Conservation (phyloP, 2,329 filamentous ascomycete species). For the Aureobasidium sp. region DNA sequence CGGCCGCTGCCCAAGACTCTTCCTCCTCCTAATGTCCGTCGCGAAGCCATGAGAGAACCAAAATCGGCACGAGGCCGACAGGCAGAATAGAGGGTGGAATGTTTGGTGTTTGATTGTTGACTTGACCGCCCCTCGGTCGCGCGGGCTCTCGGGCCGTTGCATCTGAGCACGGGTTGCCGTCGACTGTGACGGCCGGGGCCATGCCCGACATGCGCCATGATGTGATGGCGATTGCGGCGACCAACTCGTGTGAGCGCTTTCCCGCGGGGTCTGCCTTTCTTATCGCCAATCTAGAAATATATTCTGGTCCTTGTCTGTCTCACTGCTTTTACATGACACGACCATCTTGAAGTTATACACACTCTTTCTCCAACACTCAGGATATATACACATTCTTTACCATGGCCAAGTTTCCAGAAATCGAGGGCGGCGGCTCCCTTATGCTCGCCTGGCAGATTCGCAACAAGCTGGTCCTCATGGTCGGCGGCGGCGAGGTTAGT, state of each 20-base stretch:
- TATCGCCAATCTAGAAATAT: conserved; percentile 7
- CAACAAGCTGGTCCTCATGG: conserved; percentile 88
- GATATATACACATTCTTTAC: conserved; percentile 20
- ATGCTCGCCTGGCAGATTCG: conserved; percentile 97
- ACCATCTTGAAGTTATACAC: too few relatives aligned
- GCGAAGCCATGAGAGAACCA: conserved; percentile 71
- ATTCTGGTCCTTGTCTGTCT: not conserved
- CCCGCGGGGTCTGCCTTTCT: conserved; percentile 15
- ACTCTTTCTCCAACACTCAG: not conserved
- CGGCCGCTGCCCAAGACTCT: conserved; percentile 90
- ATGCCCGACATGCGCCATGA: not conserved
- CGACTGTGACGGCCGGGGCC: not conserved
- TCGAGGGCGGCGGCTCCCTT: conserved; percentile 92
- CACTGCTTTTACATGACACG: too few relatives aligned
- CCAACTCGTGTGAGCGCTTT: too few relatives aligned
- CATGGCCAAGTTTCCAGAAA: conserved; percentile 73
- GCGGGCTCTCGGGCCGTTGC: conserved; percentile 16
- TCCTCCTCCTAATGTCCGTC: conserved; percentile 88
- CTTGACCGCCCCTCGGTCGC: conserved; percentile 17
- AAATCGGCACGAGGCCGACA: conserved; percentile 18
- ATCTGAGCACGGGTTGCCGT: conserved; percentile 1
- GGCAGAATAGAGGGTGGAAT: not conserved
- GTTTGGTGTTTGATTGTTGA: not conserved
- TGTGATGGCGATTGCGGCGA: not conserved
- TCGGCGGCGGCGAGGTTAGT: conserved; percentile 93